phyloP scores from a whole-genome alignment of 2,329 filamentous ascomycete species.

The Aspergillus brunneoviolaceus region DNA sequence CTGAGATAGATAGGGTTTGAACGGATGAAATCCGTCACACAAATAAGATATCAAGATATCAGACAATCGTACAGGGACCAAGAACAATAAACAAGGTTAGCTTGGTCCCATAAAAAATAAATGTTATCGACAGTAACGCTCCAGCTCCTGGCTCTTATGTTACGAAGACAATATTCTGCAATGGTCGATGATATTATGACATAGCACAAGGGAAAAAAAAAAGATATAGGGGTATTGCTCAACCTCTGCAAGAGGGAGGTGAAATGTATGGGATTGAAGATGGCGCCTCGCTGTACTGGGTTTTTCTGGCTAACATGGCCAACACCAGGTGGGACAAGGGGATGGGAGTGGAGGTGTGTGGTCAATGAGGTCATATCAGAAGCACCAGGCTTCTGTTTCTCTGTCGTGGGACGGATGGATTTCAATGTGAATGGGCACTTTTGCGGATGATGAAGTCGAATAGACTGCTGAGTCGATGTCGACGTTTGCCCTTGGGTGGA shows the following conservation, averaged over 20 bases:
- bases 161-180: neutral
- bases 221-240: neutral
- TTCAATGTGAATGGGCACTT: conserved; percentile 22
- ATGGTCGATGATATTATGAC: neutral
- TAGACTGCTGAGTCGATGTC: conserved; percentile 33
- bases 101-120: no score
- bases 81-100: no score
- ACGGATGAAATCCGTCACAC: neutral
- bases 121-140: neutral
- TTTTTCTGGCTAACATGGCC: neutral
- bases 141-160: neutral
- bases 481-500: conserved; percentile 29
- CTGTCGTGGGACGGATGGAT: neutral
- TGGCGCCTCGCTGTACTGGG: neutral
- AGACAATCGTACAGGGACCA: neutral
- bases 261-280: conserved; percentile 1
- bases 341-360: neutral
- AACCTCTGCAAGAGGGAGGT: conserved; percentile 14
- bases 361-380: neutral
- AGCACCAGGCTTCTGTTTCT: conserved; percentile 12
- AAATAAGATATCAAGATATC: neutral
- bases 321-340: neutral
- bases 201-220: neutral
- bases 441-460: conserved; percentile 32
- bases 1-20: neutral